phyloP scores from a whole-genome alignment of 345 rosid species.

The Ceriops zippeliana region DNA sequence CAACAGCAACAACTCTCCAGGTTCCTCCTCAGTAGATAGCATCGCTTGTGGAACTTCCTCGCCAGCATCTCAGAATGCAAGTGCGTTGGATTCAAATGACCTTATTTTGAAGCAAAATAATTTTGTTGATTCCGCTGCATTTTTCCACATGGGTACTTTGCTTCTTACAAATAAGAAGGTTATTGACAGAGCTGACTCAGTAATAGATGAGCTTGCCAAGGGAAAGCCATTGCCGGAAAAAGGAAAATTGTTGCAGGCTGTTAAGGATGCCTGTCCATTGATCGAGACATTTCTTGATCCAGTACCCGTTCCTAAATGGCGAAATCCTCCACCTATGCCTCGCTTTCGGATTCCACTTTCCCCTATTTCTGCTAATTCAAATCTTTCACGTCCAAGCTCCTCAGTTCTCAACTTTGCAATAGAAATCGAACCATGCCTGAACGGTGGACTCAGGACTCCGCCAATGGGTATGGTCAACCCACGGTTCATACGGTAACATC shows the following conservation, averaged over 20 bases:
- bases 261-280: neutral
- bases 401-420: too few relatives aligned
- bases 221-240: neutral
- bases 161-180: neutral
- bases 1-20: neutral
- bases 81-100: neutral
- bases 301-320: neutral
- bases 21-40: neutral
- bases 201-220: neutral
- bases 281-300: neutral
- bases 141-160: neutral
- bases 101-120: neutral
- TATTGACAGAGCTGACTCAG: neutral
- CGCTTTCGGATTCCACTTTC: neutral
- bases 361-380: too few relatives aligned
- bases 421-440: too few relatives aligned
- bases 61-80: neutral
- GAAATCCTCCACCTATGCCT: neutral
- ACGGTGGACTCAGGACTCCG: too few relatives aligned
- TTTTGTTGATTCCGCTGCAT: neutral
- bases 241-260: neutral
- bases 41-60: neutral
- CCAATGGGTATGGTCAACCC: too few relatives aligned
- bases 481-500: too few relatives aligned
- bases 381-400: too few relatives aligned